Evolutionary conservation across 805 yeast genomes (phyloP).

Genomic region (Hanseniaspora osmophila): DNA sequence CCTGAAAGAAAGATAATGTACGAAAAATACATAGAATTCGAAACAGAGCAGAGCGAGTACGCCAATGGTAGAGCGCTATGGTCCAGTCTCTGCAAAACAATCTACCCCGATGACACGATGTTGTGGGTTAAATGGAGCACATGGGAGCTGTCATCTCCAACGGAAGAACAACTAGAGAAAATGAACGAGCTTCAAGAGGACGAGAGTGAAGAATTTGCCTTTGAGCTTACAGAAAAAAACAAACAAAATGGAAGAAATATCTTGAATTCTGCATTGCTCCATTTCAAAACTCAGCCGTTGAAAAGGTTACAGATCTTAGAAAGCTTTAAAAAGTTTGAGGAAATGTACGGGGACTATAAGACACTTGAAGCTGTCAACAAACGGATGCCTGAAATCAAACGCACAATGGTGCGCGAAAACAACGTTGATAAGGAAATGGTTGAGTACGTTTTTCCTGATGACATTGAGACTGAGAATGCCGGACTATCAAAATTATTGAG

Average conservation of each 20-base stretch:
- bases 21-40: constrained; percentile 37
- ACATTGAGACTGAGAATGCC: constrained; percentile 20
- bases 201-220: constrained; percentile 32
- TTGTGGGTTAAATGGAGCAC: constrained; percentile 56
- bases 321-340: constrained; percentile 53
- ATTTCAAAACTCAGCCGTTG: constrained; percentile 29
- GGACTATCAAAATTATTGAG: constrained; percentile 26
- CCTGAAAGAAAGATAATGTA: constrained; percentile 3
- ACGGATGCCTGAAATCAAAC: constrained; percentile 42
- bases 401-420: constrained; percentile 17
- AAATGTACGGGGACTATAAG: constrained; percentile 38
- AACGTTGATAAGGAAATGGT: constrained; percentile 39
- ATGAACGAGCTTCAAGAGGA: constrained; percentile 21
- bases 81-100: constrained; percentile 25
- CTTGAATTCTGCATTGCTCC: constrained; percentile 39
- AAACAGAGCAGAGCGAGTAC: constrained; percentile 45
- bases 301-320: constrained; percentile 42
- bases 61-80: constrained; percentile 38
- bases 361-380: constrained; percentile 24
- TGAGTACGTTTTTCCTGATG: constrained; percentile 60
- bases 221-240: constrained; percentile 40
- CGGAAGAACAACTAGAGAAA: constrained; percentile 33
- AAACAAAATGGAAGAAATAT: constrained; percentile 36
- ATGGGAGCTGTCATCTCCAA: constrained; percentile 56
- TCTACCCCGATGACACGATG: constrained; percentile 22